Conservation (phyloP, 1,284 basidiomycete genomes). For the Cutaneotrichosporon spelunceum region DNA sequence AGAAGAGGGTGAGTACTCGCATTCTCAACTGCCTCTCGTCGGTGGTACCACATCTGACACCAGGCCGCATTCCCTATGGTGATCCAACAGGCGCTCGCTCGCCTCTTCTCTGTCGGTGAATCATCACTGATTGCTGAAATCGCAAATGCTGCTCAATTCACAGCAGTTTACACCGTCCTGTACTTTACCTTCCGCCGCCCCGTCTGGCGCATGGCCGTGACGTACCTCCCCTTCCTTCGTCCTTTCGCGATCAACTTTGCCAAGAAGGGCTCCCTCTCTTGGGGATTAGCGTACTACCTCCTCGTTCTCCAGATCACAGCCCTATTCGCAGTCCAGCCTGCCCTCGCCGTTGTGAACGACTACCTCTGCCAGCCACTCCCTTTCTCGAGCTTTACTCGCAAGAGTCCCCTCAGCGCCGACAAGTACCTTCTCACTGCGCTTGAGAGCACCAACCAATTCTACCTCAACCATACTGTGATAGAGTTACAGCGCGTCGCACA, state of each 20-base stretch:
- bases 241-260: constrained; percentile 45
- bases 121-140: constrained; percentile 7
- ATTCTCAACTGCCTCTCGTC: neutral
- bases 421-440: constrained; percentile 41
- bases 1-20: constrained; percentile 3
- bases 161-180: constrained; percentile 15
- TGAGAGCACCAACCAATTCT: constrained; percentile 33
- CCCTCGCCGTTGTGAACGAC: constrained; percentile 33
- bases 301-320: constrained; percentile 29
- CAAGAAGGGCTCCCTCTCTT: constrained; percentile 23
- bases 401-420: constrained; percentile 38
- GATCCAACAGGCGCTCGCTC: constrained; percentile 19
- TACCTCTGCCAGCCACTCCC: constrained; percentile 44
- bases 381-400: constrained; percentile 36
- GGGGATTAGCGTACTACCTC: constrained; percentile 31
- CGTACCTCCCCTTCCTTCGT: constrained; percentile 27
- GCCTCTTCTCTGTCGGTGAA: constrained; percentile 5
- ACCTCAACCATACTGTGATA: constrained; percentile 46
- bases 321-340: constrained; percentile 30
- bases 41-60: neutral
- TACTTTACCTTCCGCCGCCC: constrained; percentile 24
- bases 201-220: constrained; percentile 23
- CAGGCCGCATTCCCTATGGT: constrained; percentile 27
- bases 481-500: constrained; percentile 41
- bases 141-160: constrained; percentile 11